phyloP scores from a whole-genome alignment of 2,329 filamentous ascomycete species.

The Waltergamsia citrina region DNA sequence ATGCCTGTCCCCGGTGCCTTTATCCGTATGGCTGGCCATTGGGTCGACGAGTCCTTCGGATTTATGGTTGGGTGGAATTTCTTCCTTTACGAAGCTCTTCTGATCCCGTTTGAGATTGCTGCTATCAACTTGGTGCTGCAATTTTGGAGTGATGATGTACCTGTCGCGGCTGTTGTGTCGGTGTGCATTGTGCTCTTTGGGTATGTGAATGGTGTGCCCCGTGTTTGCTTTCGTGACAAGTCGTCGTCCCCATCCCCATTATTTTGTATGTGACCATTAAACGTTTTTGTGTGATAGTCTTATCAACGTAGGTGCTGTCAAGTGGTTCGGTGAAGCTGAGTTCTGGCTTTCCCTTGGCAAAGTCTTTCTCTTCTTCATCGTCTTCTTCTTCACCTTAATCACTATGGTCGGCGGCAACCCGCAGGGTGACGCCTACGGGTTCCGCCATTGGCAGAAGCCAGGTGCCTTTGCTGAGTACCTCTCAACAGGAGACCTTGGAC shows the following conservation, averaged over 20 bases:
- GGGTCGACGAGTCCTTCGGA: constrained; percentile 36
- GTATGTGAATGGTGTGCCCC: too few relatives aligned
- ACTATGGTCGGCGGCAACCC: constrained; percentile 75
- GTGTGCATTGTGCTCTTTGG: too few relatives aligned
- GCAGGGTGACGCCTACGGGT: constrained; percentile 56
- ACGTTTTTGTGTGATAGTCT: constrained; percentile 11
- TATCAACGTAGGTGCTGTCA: constrained; percentile 57
- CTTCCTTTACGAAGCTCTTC: constrained; percentile 32
- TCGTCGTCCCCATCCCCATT: too few relatives aligned
- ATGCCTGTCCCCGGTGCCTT: constrained; percentile 35
- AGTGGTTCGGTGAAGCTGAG: constrained; percentile 61
- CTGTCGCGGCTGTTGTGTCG: constrained; percentile 15
- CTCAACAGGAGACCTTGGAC: constrained; percentile 44
- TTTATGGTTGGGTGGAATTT: constrained; percentile 38
- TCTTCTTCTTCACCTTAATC: constrained; percentile 67
- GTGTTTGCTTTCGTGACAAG: too few relatives aligned
- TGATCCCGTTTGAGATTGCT: constrained; percentile 38
- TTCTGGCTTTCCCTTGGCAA: constrained; percentile 59
- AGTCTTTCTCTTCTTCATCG: constrained; percentile 54
- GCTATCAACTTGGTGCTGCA: constrained; percentile 36
- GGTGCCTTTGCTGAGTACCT: constrained; percentile 35
- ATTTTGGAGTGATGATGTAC: constrained; percentile 24
- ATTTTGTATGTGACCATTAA: constrained; percentile 12
- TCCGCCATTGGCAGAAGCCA: constrained; percentile 51
- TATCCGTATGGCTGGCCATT: constrained; percentile 32